A percentile compares a stretch with the other conserved stretches of the same genome.
Evolutionary conservation across 345 rosid species (phyloP).

Genomic region (Leavenworthia alabamica): DNA sequence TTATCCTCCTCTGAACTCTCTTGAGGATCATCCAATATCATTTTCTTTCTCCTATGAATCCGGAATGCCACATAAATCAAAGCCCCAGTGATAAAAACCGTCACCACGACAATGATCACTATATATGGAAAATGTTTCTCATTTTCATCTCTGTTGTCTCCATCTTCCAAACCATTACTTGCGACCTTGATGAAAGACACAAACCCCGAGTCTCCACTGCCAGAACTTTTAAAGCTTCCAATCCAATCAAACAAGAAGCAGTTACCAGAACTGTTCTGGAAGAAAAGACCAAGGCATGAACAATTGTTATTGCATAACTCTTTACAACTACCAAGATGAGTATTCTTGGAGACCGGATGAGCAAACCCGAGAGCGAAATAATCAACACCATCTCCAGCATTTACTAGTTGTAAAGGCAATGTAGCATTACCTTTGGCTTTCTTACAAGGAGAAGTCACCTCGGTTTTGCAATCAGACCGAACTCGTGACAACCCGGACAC

Average conservation of each 20-base stretch:
- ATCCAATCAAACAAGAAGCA: constrained; percentile 69
- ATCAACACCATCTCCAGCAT: constrained; percentile 43
- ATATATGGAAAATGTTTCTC: constrained; percentile 43
- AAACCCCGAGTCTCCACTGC: constrained; percentile 27
- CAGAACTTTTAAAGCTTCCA: constrained; percentile 55
- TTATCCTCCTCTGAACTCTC: constrained; percentile 70
- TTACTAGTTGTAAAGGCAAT: constrained; percentile 41
- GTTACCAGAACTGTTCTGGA: constrained; percentile 51
- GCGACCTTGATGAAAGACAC: constrained; percentile 59
- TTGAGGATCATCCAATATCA: constrained; percentile 32
- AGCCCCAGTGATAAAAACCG: constrained; percentile 43
- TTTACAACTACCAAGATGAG: constrained; percentile 60
- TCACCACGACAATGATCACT: constrained; percentile 44
- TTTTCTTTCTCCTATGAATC: constrained; percentile 40
- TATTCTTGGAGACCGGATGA: constrained; percentile 42
- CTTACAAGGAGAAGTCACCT: constrained; percentile 51
- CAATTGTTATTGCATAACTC: constrained; percentile 59
- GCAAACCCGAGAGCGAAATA: constrained; percentile 63
- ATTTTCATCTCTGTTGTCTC: constrained; percentile 27
- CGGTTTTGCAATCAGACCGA: constrained; percentile 43
- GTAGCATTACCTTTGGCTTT: constrained; percentile 11
- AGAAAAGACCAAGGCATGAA: constrained; percentile 71
- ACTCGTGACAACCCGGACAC: constrained; percentile 37
- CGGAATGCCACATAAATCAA: constrained; percentile 43
- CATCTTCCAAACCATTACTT: constrained; percentile 14